Evolutionary conservation across 805 yeast genomes (phyloP), one percentile per base, ranked within the genome.

Genomic region (Teunomyces funiuensis): DNA sequence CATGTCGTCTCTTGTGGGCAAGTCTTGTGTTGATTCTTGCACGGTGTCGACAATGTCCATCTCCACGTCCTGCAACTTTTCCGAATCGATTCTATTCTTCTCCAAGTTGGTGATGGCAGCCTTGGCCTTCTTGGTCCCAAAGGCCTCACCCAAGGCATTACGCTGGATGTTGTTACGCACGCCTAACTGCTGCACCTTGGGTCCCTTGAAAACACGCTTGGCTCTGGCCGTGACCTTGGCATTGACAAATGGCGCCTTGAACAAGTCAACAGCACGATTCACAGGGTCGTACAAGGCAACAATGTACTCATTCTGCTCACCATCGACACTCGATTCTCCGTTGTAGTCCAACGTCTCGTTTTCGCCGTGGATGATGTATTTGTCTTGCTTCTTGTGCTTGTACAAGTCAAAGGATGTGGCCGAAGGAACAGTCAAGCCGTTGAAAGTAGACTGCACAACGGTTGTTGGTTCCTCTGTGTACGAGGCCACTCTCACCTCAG

Each of bases 61-160:
- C 59, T 91, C 93, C 39, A 82, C 71, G 45, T 76, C 84, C 42
- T 77, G 85, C 51, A 93, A 76, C 62, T 82, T 79, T 39, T 80
- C 95, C 2, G 96, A 77, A 60, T 93, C 97, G 57, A 93, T 82
- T 54, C 85, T 76, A 66, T 93, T 93, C 62, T 85, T 80, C 55
- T 83, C 93, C 54, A 81, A 65, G 59, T 84, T 91, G 39, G 78
- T 69, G 55, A 93, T 85, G 26, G 95, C 95, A 53, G 88, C 85
- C 70, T 88, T 91, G 47, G 97, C 97, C 69, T 82, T 90, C 69
- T 87, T 90, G 43, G 99, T 91, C 75, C 99, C 99, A 54, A 93
- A 93, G 2, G 93, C 95, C 65, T 88, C 91, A 57, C 99, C 99
- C 57, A 93, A 75, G 2, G 88, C 85, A 42, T 79, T 86, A 61